Conservation (phyloP, 305 asterid species). For the Fraxinus paxiana region DNA sequence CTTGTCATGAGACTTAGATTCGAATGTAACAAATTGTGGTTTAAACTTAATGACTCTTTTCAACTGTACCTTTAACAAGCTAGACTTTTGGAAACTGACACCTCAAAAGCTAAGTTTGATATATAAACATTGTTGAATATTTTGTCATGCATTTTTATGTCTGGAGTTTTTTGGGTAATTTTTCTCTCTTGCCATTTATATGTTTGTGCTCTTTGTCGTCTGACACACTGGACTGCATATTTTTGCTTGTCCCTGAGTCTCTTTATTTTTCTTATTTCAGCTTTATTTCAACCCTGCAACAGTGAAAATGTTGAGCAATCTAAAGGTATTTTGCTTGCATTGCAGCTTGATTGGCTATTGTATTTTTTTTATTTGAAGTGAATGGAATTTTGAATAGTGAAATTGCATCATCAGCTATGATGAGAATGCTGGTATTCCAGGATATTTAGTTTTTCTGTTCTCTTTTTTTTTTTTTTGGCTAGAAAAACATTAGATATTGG, state of each 20-base stretch:
- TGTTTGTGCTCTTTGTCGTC: neutral
- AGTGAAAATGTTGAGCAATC: conserved; percentile 97
- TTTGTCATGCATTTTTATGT: neutral
- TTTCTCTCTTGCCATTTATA: conserved; percentile 6
- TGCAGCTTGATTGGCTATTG: conserved; percentile 20
- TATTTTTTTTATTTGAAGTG: conserved; percentile 2
- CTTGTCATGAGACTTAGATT: neutral
- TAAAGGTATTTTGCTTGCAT: conserved; percentile 58
- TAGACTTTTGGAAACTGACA: neutral
- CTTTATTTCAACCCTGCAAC: conserved; percentile 96
- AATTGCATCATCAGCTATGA: neutral
- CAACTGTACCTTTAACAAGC: neutral
- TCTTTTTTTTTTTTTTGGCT: neutral
- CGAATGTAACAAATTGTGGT: neutral
- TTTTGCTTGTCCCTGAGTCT: conserved; percentile 5
- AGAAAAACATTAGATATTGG: neutral
- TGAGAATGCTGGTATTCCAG: neutral
- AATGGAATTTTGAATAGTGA: conserved; percentile 1
- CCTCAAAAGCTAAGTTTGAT: neutral
- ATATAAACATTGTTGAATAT: neutral
- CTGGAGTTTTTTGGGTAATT: neutral
- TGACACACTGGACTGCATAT: conserved; percentile 17
- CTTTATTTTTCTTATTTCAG: conserved; percentile 38
- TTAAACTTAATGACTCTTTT: neutral
- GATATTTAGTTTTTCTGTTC: neutral